Evolutionary conservation across 148 eudicot species (phyloP), one percentile per base, ranked within the genome.

Genomic region (Agrostemma githago): DNA sequence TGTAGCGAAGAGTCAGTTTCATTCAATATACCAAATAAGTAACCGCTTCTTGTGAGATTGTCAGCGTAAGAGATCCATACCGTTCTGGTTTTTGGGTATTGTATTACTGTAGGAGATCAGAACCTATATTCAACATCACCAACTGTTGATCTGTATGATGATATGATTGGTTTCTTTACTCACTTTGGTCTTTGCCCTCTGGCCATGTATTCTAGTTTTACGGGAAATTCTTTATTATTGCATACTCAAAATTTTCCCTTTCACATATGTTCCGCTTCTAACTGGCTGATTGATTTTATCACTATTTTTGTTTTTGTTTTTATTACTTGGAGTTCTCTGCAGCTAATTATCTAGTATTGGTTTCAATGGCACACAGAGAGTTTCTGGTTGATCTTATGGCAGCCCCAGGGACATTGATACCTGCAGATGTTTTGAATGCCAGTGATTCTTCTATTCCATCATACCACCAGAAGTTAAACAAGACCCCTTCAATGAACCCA

Each of bases 311-410:
- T 38, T 3, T 1, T 19, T n/a, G 26, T 14, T 67, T 17, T 38
- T n/a, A 8, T 44, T 46, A 11, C 72, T 15, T 66, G 48, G 5
- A 67, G 8, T 17, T 66, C 20, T 70, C 21, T 66, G 48, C 63
- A 57, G 21, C 37, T 58, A 76, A 62, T 42, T 57, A 14, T 62
- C 66, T 77, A 42, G 69, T 77, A 15, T 42, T 62, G 59, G 40
- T 62, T 69, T 63, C 16, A 8, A 8, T 15, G 85, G 57, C 59
- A 60, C 86, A 57, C 89, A 92, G 99, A 72, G 99, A 95, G 82
- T 95, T 84, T 79, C 78, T 95, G 85, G 99, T 95, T 83, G 99
- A 95, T 84, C 96, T 95, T 82, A 95, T 95, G 99, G 97, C 96
- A 76, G 99, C 88, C 72, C 99, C 99, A 8, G 99, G 99, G 74